Percentiles rank a stretch among this genome's conserved stretches.
These are phyloP conservation scores for Fusarium camptoceras DNA, from an alignment of 2,329 filamentous ascomycete genomes.

Conservation along the genomic window DNA sequence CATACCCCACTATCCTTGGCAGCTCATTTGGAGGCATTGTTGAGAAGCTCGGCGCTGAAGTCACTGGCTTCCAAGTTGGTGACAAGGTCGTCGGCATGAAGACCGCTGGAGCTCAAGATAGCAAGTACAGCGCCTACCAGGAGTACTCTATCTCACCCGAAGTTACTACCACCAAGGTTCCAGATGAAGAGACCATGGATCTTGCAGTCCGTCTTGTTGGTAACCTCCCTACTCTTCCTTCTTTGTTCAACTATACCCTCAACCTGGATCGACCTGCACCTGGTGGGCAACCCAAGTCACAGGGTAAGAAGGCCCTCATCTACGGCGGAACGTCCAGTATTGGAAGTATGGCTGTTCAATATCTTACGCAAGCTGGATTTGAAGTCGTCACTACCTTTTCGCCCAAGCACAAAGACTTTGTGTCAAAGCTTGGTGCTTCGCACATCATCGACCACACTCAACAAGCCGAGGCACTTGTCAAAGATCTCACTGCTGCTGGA, in stretches of 20 bases:
- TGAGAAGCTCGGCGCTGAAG: conserved; percentile 12
- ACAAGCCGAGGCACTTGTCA: not conserved
- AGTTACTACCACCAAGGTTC: conserved; percentile 26
- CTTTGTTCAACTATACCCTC: conserved; percentile 32
- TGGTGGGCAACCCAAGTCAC: not conserved
- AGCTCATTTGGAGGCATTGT: conserved; percentile 35
- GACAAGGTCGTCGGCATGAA: conserved; percentile 36
- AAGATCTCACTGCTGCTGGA: conserved; percentile 12
- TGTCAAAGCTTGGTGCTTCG: conserved; percentile 22
- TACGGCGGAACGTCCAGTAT: conserved; percentile 38
- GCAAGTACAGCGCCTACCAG: conserved; percentile 37
- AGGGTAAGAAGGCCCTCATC: conserved; percentile 26
- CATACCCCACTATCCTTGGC: conserved; percentile 31
- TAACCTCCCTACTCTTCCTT: conserved; percentile 32
- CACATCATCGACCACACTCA: conserved; percentile 22
- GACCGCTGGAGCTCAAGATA: conserved; percentile 28
- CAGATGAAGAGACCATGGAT: conserved; percentile 12
- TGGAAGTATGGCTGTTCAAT: conserved; percentile 32
- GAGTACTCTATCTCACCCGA: conserved; percentile 16
- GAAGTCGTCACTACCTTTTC: conserved; percentile 36
- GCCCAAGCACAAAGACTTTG: conserved; percentile 30
- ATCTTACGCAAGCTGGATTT: conserved; percentile 35
- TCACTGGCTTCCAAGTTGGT: conserved; percentile 24
- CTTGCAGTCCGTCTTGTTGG: conserved; percentile 34
- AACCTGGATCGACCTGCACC: conserved; percentile 26